These are phyloP conservation scores for Clitopilus hobsonii DNA, from an alignment of 768 basidiomycete species.

Conservation along the genomic window DNA sequence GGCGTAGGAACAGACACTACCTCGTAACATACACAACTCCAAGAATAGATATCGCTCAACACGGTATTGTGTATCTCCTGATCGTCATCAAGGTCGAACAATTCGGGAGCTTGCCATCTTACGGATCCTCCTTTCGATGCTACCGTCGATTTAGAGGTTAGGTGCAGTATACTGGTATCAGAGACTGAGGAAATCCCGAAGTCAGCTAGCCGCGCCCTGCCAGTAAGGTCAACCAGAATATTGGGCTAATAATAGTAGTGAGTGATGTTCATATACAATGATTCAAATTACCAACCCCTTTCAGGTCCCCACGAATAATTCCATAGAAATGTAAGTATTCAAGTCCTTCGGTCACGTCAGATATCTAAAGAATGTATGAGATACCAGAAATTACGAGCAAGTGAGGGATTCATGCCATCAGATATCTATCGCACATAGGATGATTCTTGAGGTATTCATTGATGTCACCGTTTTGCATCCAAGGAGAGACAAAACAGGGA, in stretches of 20 bases:
- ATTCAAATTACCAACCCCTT: constrained; percentile 25
- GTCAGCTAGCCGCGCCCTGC: constrained; percentile 42
- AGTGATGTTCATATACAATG: neutral
- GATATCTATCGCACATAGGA: constrained; percentile 9
- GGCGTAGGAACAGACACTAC: neutral
- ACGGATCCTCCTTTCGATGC: constrained; percentile 16
- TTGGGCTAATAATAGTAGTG: constrained; percentile 26
- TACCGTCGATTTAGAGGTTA: constrained; percentile 10
- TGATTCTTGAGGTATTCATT: constrained; percentile 13
- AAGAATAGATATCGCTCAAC: constrained; percentile 10
- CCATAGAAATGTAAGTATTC: constrained; percentile 26
- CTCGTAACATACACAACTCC: constrained; percentile 10
- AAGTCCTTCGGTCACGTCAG: constrained; percentile 26
- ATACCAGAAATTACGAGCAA: constrained; percentile 7
- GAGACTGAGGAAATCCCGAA: constrained; percentile 35
- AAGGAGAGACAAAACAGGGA: constrained; percentile 29
- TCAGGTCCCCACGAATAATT: constrained; percentile 42
- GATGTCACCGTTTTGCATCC: constrained; percentile 31
- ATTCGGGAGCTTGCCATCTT: constrained; percentile 30
- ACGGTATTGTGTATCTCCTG: constrained; percentile 7
- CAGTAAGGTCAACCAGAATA: constrained; percentile 33
- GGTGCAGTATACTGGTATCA: constrained; percentile 9
- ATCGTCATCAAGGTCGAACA: constrained; percentile 17
- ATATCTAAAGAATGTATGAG: constrained; percentile 13
- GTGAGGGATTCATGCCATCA: neutral